These are phyloP conservation scores for Aspergillus quadrilineatus DNA, from an alignment of 2,329 filamentous ascomycete genomes.

Conservation along the genomic window DNA sequence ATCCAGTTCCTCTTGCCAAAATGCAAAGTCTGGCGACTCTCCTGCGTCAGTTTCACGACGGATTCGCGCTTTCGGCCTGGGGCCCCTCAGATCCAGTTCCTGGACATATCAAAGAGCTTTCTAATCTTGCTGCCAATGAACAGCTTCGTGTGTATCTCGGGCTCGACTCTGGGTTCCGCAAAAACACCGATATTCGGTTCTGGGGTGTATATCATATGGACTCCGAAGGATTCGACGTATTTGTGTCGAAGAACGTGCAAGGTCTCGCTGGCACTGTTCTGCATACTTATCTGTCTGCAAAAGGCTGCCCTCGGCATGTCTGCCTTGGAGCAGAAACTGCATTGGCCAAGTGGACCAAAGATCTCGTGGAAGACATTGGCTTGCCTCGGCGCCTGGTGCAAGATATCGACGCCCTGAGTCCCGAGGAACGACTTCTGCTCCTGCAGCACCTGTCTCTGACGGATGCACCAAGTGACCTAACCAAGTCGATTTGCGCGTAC, in stretches of 20 bases:
- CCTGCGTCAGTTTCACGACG: slow-evolving; percentile 33
- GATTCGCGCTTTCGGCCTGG: slow-evolving; percentile 22
- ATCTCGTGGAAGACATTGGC: slow-evolving; percentile 27
- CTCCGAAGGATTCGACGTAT: slow-evolving; percentile 38
- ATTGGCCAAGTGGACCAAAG: slow-evolving; percentile 37
- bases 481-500: slow-evolving; percentile 32
- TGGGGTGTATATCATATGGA: slow-evolving; percentile 44
- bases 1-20: slow-evolving; percentile 36
- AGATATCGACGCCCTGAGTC: slow-evolving; percentile 45
- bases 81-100: slow-evolving; percentile 23
- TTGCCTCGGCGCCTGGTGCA: slow-evolving; percentile 42
- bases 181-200: slow-evolving; percentile 37
- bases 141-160: slow-evolving; percentile 35
- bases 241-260: slow-evolving; percentile 46
- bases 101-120: slow-evolving; percentile 32
- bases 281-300: slow-evolving; percentile 48
- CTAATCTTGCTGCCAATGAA: slow-evolving; percentile 29
- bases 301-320: slow-evolving; percentile 39
- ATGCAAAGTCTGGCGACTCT: slow-evolving; percentile 36
- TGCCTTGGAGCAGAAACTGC: slow-evolving; percentile 43
- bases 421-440: slow-evolving; percentile 42
- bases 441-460: slow-evolving; percentile 39
- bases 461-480: slow-evolving; percentile 29
- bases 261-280: slow-evolving; percentile 45
- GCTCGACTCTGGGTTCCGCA: slow-evolving; percentile 44